These are phyloP conservation scores for Nymphaea thermarum DNA, from an alignment of 164 flowering plant genomes.

Conservation along the genomic window DNA sequence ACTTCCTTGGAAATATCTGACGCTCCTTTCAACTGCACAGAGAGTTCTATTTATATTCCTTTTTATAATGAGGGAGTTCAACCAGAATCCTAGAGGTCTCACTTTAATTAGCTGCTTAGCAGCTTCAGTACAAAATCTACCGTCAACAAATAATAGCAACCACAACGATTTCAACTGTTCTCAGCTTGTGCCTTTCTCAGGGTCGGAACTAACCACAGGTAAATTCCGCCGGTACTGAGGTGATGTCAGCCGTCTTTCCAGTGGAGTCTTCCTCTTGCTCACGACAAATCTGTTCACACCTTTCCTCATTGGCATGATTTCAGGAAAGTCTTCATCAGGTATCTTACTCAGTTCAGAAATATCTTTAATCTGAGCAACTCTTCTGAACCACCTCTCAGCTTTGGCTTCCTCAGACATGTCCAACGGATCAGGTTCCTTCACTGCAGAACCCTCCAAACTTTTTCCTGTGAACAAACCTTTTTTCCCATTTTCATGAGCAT, in stretches of 20 bases:
- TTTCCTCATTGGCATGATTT: conserved; percentile 97
- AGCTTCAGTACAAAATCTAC: too few relatives aligned
- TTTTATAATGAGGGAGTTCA: too few relatives aligned
- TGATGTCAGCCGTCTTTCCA: conserved; percentile 85
- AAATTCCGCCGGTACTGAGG: conserved; percentile 76
- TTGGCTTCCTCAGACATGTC: conserved; percentile 99
- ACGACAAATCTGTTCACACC: conserved; percentile 96
- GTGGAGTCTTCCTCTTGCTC: conserved; percentile 93
- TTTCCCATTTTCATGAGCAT: conserved; percentile 24
- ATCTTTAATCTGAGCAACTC: conserved; percentile 92
- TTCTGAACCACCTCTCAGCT: conserved; percentile 87
- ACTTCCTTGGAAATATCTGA: too few relatives aligned
- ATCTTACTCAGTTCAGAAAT: conserved; percentile 89
- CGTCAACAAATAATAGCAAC: too few relatives aligned
- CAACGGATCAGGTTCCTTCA: conserved; percentile 72
- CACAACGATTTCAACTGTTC: background rate
- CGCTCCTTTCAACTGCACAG: too few relatives aligned
- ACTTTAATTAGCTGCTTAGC: too few relatives aligned
- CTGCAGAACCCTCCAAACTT: conserved; percentile 92
- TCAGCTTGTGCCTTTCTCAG: conserved; percentile 42
- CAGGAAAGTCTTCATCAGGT: conserved; percentile 94
- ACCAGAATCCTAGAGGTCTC: too few relatives aligned
- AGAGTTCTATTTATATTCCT: too few relatives aligned
- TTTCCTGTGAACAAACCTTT: conserved; percentile 28
- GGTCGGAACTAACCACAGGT: conserved; percentile 61